phyloP scores from a whole-genome alignment of 2,329 filamentous ascomycete species.

The Penicillium occitanis region DNA sequence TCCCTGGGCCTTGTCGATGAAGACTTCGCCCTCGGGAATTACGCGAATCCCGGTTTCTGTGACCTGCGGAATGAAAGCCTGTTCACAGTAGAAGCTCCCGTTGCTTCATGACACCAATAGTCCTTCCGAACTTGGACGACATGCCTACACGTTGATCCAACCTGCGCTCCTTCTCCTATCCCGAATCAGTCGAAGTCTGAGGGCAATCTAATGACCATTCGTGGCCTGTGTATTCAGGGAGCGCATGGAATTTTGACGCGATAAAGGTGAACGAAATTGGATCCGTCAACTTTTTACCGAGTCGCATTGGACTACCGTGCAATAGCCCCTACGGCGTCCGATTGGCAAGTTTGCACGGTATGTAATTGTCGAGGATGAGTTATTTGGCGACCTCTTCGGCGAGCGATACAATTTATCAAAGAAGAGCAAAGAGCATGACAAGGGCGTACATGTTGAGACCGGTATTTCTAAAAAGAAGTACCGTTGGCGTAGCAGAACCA shows the following conservation, averaged over 20 bases:
- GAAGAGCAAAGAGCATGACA: neutral
- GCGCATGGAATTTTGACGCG: too few relatives aligned
- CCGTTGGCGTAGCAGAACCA: neutral
- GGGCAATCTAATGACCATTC: slow-evolving; percentile 10
- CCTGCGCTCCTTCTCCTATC: slow-evolving; percentile 8
- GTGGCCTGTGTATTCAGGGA: neutral
- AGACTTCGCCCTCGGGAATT: neutral
- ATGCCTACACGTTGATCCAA: neutral
- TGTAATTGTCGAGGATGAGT: too few relatives aligned
- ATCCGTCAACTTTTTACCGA: too few relatives aligned
- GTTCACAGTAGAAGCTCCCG: slow-evolving; percentile 6
- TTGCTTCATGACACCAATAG: neutral
- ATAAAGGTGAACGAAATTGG: too few relatives aligned
- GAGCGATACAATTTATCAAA: slow-evolving; percentile 4
- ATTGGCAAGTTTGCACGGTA: too few relatives aligned
- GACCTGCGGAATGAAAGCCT: slow-evolving; percentile 7
- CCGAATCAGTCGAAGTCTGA: neutral
- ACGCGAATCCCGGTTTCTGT: neutral
- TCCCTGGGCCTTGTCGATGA: neutral
- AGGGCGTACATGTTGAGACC: neutral
- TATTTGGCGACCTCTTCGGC: too few relatives aligned
- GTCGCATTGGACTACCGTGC: too few relatives aligned
- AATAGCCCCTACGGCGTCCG: too few relatives aligned
- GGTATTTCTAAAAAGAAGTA: neutral
- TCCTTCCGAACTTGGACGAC: neutral